These are phyloP conservation scores for Penicillium dipodomyicola DNA, from an alignment of 495 filamentous ascomycete species.

Conservation along the genomic window DNA sequence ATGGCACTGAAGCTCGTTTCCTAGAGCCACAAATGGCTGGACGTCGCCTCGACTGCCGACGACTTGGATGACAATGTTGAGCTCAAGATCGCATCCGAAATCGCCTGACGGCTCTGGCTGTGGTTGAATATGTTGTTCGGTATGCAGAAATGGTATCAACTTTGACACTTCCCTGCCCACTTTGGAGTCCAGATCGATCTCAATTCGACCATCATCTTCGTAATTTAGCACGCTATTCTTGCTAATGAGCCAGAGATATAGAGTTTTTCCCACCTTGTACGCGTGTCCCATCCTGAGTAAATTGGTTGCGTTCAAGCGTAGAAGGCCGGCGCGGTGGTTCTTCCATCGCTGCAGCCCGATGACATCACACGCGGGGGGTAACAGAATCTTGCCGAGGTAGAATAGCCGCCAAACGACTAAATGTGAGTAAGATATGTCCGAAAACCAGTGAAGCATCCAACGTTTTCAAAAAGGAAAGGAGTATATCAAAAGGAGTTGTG, in stretches of 20 bases:
- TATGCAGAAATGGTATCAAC: conserved; percentile 7
- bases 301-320: conserved; percentile 4
- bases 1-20: conserved; percentile 40
- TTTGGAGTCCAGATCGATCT: conserved; percentile 15
- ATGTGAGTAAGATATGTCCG: neutral
- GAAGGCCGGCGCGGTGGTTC: conserved; percentile 1
- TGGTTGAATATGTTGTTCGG: neutral
- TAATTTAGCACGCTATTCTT: neutral
- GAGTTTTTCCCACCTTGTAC: neutral
- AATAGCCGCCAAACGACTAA: neutral
- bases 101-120: neutral
- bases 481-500: neutral
- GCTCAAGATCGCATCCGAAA: neutral
- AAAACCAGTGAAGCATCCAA: neutral
- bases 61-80: conserved; percentile 52
- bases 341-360: conserved; percentile 1
- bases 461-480: neutral
- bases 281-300: conserved; percentile 1
- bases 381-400: neutral
- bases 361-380: conserved; percentile 4
- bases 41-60: conserved; percentile 54
- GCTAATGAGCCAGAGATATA: neutral
- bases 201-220: conserved; percentile 15
- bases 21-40: conserved; percentile 51
- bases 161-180: conserved; percentile 8